Evolutionary conservation across 805 yeast genomes (phyloP).

Genomic region (Cyberlindnera nakhonratchasimensis): DNA sequence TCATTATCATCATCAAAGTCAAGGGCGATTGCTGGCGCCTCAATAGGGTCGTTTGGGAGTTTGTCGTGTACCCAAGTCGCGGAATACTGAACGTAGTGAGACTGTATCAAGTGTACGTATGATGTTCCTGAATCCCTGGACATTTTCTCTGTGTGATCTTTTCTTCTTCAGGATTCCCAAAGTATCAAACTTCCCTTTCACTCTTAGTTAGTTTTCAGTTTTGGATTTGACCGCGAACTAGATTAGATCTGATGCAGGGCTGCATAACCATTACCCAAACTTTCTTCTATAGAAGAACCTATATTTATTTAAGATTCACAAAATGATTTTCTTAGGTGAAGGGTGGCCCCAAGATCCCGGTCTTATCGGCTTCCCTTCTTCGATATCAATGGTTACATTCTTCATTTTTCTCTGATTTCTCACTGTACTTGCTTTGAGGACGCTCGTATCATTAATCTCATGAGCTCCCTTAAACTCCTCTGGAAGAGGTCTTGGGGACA

Average conservation of each 20-base stretch:
- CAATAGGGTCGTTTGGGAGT: slow-evolving; percentile 28
- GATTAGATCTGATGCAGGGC: no score
- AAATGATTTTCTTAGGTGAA: slow-evolving; percentile 5
- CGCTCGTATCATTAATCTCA: no score
- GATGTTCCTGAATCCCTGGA: slow-evolving; percentile 9
- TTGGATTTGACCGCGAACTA: no score
- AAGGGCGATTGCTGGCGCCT: slow-evolving; percentile 13
- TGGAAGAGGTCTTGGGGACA: not conserved
- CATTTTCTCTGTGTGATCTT: slow-evolving; percentile 1
- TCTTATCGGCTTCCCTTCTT: slow-evolving; percentile 5
- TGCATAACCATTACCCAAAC: no score
- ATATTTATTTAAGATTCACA: no score
- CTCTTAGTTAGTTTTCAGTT: no score
- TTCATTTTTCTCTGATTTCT: no score
- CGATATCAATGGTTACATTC: not conserved
- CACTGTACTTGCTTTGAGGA: no score
- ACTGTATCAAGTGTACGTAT: slow-evolving; percentile 23
- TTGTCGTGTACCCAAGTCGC: slow-evolving; percentile 31
- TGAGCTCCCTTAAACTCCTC: no score
- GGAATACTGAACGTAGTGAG: slow-evolving; percentile 33
- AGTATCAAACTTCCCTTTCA: not conserved
- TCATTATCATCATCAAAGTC: slow-evolving; percentile 19
- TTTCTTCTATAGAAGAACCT: no score
- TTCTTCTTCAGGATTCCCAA: not conserved
- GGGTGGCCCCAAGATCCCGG: slow-evolving; percentile 19